phyloP scores from a whole-genome alignment of 129 eudicot species.

The Helianthus tuberosus region DNA sequence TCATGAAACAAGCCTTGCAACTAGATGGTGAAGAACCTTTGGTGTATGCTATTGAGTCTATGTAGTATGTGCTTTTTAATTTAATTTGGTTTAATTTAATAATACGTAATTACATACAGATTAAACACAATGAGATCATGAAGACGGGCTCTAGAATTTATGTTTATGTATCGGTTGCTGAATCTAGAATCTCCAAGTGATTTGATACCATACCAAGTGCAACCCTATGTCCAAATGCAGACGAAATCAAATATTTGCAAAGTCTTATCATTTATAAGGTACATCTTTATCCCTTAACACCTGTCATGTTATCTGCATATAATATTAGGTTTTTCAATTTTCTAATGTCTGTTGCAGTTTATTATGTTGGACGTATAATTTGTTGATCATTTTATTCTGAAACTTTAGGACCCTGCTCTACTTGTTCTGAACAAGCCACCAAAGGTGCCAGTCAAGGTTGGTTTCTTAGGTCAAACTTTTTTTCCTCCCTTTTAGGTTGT shows the following conservation, averaged over 20 bases:
- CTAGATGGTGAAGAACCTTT: too few relatives aligned
- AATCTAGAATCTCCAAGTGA: constrained; percentile 74
- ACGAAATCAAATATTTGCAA: constrained; percentile 73
- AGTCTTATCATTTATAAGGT: constrained; percentile 95
- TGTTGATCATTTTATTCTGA: constrained; percentile 25
- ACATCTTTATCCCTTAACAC: constrained; percentile 4
- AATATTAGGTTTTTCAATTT: not conserved
- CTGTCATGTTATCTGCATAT: constrained; percentile 9
- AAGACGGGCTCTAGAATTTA: constrained; percentile 58
- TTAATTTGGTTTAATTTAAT: constrained; percentile 25
- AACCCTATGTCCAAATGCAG: constrained; percentile 80
- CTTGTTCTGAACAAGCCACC: constrained; percentile 92
- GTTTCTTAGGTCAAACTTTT: constrained; percentile 16
- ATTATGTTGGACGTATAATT: not conserved
- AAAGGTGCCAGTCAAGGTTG: constrained; percentile 85
- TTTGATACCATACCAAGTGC: constrained; percentile 87
- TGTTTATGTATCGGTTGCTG: constrained; percentile 82
- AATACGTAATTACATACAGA: constrained; percentile 48
- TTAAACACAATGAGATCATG: constrained; percentile 79
- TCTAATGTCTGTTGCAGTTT: constrained; percentile 1
- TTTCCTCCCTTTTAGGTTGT: not conserved
- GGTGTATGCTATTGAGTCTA: not conserved
- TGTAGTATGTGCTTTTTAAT: constrained; percentile 1
- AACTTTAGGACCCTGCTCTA: constrained; percentile 79
- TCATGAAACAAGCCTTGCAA: too few relatives aligned